phyloP scores from a whole-genome alignment of 2,329 filamentous ascomycete species.

The Phialophora chinensis region DNA sequence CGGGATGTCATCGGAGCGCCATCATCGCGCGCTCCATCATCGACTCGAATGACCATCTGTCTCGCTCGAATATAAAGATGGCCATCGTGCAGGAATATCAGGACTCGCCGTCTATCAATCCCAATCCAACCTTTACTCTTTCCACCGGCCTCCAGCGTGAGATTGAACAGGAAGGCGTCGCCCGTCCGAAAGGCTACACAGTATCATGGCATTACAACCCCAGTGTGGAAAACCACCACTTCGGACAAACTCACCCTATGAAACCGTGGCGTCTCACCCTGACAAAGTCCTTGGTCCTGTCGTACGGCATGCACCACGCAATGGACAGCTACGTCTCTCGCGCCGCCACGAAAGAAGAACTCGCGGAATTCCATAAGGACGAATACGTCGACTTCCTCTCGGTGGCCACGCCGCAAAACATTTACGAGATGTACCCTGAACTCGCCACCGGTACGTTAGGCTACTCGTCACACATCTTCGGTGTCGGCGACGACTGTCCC shows the following conservation, averaged over 20 bases:
- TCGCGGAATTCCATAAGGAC: conserved; percentile 81
- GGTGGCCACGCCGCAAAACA: conserved; percentile 71
- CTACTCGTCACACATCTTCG: conserved; percentile 67
- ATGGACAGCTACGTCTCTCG: conserved; percentile 94
- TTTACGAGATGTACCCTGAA: conserved; percentile 60
- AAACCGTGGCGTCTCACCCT: conserved; percentile 97
- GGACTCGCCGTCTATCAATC: background rate
- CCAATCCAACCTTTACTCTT: conserved; percentile 52
- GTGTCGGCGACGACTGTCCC: conserved; percentile 91
- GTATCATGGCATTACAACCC: conserved; percentile 97
- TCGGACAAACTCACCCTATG: conserved; percentile 97
- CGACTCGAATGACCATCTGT: background rate
- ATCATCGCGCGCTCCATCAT: background rate
- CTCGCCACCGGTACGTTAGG: conserved; percentile 36
- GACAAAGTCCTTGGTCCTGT: conserved; percentile 91
- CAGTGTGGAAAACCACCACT: conserved; percentile 94
- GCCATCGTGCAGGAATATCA: conserved; percentile 38
- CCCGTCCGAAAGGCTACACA: conserved; percentile 80
- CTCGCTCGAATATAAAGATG: background rate
- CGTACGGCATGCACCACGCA: conserved; percentile 92
- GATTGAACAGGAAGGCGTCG: conserved; percentile 70
- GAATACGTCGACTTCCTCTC: conserved; percentile 92
- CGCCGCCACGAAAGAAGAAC: conserved; percentile 83
- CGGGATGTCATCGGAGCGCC: background rate
- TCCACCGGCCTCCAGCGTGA: conserved; percentile 60